phyloP scores from a whole-genome alignment of 1,284 basidiomycete genomes.

The Ganoderma sp. region DNA sequence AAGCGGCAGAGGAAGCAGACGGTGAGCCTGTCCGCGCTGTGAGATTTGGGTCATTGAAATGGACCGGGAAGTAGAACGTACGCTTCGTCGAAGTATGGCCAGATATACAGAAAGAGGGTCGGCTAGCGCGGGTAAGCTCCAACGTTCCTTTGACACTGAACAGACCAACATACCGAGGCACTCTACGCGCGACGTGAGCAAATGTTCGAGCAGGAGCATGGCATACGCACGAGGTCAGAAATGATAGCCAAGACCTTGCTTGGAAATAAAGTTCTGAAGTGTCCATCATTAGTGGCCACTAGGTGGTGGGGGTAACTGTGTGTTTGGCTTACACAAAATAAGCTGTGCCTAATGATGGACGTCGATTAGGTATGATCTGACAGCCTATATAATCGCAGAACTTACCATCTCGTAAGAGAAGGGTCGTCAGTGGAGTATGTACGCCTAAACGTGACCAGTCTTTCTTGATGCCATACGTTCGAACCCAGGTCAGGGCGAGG shows the following conservation, averaged over 20 bases:
- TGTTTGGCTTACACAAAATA: constrained; percentile 22
- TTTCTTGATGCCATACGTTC: constrained; percentile 16
- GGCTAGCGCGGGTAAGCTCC: background rate
- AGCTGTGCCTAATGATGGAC: constrained; percentile 13
- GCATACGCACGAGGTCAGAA: constrained; percentile 10
- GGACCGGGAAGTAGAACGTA: background rate
- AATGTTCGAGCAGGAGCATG: background rate
- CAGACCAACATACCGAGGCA: constrained; percentile 7
- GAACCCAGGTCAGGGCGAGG: constrained; percentile 23
- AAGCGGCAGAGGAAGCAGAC: constrained; percentile 24
- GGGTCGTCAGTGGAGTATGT: constrained; percentile 15
- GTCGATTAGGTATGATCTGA: too few relatives aligned
- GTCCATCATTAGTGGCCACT: background rate
- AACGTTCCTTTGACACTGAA: background rate
- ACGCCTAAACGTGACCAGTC: constrained; percentile 7
- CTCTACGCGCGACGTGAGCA: constrained; percentile 7
- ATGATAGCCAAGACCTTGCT: constrained; percentile 20
- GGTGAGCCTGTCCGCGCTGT: constrained; percentile 16
- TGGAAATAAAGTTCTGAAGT: constrained; percentile 12
- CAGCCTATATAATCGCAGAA: background rate
- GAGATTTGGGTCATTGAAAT: background rate
- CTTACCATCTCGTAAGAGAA: constrained; percentile 26
- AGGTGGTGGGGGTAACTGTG: background rate
- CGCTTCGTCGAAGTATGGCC: constrained; percentile 26
- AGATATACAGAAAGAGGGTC: constrained; percentile 17